A percentile compares a stretch with the other conserved stretches of the same genome.
Evolutionary conservation across 805 yeast genomes (phyloP).

Genomic region (Kodamaea jinghongensis): DNA sequence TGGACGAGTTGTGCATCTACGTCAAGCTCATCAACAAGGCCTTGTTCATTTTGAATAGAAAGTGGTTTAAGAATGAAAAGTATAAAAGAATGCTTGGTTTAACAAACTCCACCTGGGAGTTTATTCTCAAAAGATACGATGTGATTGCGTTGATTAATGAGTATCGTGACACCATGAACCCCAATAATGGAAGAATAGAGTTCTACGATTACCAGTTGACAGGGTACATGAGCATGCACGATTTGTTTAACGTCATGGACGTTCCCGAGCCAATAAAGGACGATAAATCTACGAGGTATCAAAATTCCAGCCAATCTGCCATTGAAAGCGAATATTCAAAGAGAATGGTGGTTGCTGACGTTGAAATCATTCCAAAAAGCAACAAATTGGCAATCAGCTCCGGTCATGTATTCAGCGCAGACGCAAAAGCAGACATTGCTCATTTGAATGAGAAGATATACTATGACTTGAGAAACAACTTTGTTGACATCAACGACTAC

Average conservation of each 20-base stretch:
- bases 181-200: conserved; percentile 20
- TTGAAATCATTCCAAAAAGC: conserved; percentile 4
- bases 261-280: conserved; percentile 39
- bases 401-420: conserved; percentile 7
- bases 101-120: conserved; percentile 43
- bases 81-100: conserved; percentile 45
- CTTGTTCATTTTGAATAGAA: conserved; percentile 39
- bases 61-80: conserved; percentile 47
- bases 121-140: conserved; percentile 34
- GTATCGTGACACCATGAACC: conserved; percentile 17
- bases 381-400: conserved; percentile 10
- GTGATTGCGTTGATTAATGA: conserved; percentile 29
- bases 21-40: conserved; percentile 42
- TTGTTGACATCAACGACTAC: conserved; percentile 43
- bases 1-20: conserved; percentile 35
- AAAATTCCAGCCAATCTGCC: not conserved
- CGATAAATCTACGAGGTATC: not conserved
- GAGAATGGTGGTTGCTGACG: conserved; percentile 5
- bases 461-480: conserved; percentile 41
- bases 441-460: conserved; percentile 37
- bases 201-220: conserved; percentile 41
- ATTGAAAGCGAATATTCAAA: conserved; percentile 3
- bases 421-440: conserved; percentile 25
- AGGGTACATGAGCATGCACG: conserved; percentile 38
- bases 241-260: conserved; percentile 41